Evolutionary conservation across 805 yeast species (phyloP), one percentile per base, ranked within the genome.

Genomic region (Pichia thaimueangensis): DNA sequence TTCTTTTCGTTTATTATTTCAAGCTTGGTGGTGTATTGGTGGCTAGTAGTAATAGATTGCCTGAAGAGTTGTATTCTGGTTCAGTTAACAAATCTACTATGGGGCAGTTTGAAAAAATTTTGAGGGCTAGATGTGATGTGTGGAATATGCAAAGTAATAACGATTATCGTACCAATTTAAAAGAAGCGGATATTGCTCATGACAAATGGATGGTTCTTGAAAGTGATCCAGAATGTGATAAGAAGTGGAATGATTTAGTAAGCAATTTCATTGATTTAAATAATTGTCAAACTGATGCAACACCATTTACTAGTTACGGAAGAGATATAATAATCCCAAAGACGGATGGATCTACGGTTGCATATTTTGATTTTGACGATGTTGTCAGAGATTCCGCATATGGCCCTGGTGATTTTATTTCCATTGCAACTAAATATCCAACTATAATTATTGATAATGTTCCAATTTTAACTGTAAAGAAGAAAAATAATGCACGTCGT

Each of bases 11-110:
- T 0, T 80, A 75, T 56, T 82, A 75, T 61, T 82, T 82, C 65
- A 80, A 77, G 51, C 57, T 82, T 11, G 89, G 89, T 3, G 89
- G 89, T 5, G 85, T 82, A 0, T 59, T 82, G 34, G 81, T 82
- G 19, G 86, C 88, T 3, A 82, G 87, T 2, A 78, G 86, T 3
- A 82, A 82, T 51, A 69, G 84, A 55, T 62, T 82, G 13, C 89
- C 89, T 0, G 85, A 82, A 50, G 83, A 82, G 45, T 65, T 82
- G 31, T 82, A 82, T 52, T 73, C 85, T 4, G 78, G 78, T 11
- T 80, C 75, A 43, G 80, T 82, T 58, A 73, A 76, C 47, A 76
- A 73, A 50, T 62, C 68, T 5, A 78, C 78, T 37, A 79, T 82
- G 55, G 68, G 70, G 43, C 62, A 70, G 9, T 82, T 82, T 58